A percentile compares a stretch with the other conserved stretches of the same genome.
Conservation (phyloP, 164 flowering plant species). For the Protea cynaroides region DNA sequence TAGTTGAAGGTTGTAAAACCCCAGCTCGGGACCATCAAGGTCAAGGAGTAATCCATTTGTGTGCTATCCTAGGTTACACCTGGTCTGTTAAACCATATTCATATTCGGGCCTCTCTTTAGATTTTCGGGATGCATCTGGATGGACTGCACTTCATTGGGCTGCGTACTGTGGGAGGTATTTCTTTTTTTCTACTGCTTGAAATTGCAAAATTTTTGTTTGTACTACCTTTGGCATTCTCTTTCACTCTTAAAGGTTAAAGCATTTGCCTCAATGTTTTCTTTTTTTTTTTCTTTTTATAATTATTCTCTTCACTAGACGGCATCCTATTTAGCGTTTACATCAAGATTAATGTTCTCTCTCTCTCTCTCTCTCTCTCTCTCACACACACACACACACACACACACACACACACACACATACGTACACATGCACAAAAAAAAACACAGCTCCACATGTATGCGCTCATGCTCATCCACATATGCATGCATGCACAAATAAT, state of each 20-base stretch:
- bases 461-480: no score
- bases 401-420: no score
- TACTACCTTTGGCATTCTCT: no score
- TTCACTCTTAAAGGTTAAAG: no score
- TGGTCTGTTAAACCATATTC: conserved; percentile 71
- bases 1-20: conserved; percentile 47
- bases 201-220: background rate
- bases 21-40: conserved; percentile 64
- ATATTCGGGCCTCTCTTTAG: conserved; percentile 65
- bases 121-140: conserved; percentile 84
- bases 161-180: conserved; percentile 82
- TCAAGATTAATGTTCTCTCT: background rate
- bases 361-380: background rate
- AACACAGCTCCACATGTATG: no score
- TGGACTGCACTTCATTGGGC: conserved; percentile 99
- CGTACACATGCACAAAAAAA: no score
- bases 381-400: no score
- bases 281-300: no score
- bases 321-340: background rate
- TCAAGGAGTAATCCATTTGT: conserved; percentile 83
- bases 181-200: background rate
- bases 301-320: no score
- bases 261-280: no score
- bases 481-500: background rate
- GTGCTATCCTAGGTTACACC: conserved; percentile 77